Conservation (phyloP, 2,329 filamentous ascomycete genomes). For the Karstenula rhodostoma region DNA sequence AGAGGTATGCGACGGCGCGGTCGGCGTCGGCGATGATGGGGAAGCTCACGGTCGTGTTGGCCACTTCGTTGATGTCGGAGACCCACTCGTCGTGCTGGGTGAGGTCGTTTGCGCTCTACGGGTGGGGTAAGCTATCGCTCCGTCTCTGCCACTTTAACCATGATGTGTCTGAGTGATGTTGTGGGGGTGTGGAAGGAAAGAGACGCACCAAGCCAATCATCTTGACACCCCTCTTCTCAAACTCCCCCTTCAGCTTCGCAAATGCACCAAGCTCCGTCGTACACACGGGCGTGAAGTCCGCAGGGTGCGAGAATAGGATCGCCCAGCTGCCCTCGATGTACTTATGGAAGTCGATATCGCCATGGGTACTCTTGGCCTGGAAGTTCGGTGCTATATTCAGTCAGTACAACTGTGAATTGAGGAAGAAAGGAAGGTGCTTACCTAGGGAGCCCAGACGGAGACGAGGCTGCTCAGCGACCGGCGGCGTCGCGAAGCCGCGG, state of each 20-base stretch:
- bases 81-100: conserved; percentile 88
- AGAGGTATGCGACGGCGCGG: conserved; percentile 57
- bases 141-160: not conserved
- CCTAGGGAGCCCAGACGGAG: conserved; percentile 54
- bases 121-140: conserved; percentile 11
- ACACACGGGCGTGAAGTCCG: conserved; percentile 92
- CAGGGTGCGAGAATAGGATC: conserved; percentile 84
- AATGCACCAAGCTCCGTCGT: conserved; percentile 95
- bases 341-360: conserved; percentile 82
- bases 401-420: not conserved
- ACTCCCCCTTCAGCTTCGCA: conserved; percentile 87
- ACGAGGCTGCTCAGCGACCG: conserved; percentile 50
- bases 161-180: no score
- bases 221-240: conserved; percentile 86
- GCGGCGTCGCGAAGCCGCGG: conserved; percentile 43
- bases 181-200: no score
- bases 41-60: conserved; percentile 55
- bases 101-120: conserved; percentile 79
- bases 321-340: conserved; percentile 82
- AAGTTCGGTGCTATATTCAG: conserved; percentile 75
- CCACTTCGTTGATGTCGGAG: conserved; percentile 69
- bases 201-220: conserved; percentile 77
- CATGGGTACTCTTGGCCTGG: conserved; percentile 79
- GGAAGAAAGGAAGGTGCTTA: conserved; percentile 16
- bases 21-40: conserved; percentile 61